Evolutionary conservation across 2,329 filamentous ascomycete genomes (phyloP), one percentile per base, ranked within the genome.

Genomic region (Aspergillus sp.): DNA sequence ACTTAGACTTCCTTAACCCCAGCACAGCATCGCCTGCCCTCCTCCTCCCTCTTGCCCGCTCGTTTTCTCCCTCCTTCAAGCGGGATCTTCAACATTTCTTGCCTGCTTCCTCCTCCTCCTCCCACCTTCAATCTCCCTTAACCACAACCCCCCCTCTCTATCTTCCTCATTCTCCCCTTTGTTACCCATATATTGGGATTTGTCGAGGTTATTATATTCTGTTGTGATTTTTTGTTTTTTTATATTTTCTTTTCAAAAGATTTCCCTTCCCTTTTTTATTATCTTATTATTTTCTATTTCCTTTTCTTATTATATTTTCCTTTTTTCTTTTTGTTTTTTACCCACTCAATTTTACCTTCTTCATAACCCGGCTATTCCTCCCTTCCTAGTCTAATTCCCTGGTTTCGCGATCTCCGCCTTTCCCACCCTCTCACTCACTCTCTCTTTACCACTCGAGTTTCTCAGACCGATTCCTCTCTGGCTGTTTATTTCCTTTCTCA

Each of bases 141-240:
- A 17, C 47, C 47, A 49, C 47, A 10, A 7, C 47, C 13, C 45
- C 45, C 21, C 21, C 23, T 13, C 25, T 17, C 32, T 13, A 36
- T 36, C 32, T 32, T 36, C 32, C 32, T 41, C 52, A 13, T 28
- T 50, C 36, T 38, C 62, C 59, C 51, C 59, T 60, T 59, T 61
- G 47, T 63, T 59, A 38, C 43, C 58, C 52, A 53, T 54, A 61
- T 39, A 52, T 59, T 58, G 60, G 60, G 43, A 55, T 55, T 50
- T 43, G 43, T 36, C 21, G 17, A n/a, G 36, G 39, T 32, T 23
- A 45, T 57, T 58, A 58, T 41, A 36, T 36, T 36, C 54, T 54
- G 25, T 36, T 50, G 47, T 28, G 4, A 30, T 10, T 30, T 47
- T 47, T 21, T 28, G 17, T 5, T 15, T 32, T 55, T 10, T 36